phyloP scores from a whole-genome alignment of 352 stramenopile species.

The Pseudoperonospora humuli region DNA sequence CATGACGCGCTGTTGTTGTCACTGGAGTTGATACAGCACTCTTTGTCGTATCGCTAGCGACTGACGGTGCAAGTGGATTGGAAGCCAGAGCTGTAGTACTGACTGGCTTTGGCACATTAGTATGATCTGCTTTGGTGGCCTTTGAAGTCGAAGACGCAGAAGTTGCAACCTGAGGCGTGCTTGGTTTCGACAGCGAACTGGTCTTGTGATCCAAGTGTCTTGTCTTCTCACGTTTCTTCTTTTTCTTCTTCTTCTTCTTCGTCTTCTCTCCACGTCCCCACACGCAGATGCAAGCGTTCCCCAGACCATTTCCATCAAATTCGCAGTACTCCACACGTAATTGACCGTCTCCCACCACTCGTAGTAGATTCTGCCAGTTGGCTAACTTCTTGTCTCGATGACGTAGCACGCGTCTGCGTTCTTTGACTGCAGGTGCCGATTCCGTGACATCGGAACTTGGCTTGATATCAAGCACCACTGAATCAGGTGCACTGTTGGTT shows the following conservation, averaged over 20 bases:
- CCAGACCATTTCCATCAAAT: conserved; percentile 52
- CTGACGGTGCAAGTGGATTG: background rate
- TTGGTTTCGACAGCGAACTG: background rate
- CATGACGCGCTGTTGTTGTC: background rate
- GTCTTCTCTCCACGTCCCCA: conserved; percentile 33
- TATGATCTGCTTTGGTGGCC: background rate
- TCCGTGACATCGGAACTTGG: conserved; percentile 10
- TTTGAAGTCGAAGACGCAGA: conserved; percentile 2
- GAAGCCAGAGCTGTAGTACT: background rate
- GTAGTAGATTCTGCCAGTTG: conserved; percentile 62
- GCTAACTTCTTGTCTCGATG: conserved; percentile 11
- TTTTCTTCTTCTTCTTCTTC: conserved; percentile 9
- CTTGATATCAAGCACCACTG: conserved; percentile 8
- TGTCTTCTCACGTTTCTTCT: background rate
- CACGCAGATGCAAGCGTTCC: conserved; percentile 59
- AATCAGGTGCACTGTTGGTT: conserved; percentile 14
- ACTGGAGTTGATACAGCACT: conserved; percentile 1
- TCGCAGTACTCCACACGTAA: conserved; percentile 58
- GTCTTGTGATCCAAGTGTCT: background rate
- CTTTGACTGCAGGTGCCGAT: conserved; percentile 2
- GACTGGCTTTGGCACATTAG: background rate
- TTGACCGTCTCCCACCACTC: conserved; percentile 32
- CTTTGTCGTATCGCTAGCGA: background rate
- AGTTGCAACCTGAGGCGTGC: conserved; percentile 1
- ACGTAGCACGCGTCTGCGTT: conserved; percentile 12